Conservation (phyloP, 352 stramenopile species). For the Pythium rhizo-oryzae region DNA sequence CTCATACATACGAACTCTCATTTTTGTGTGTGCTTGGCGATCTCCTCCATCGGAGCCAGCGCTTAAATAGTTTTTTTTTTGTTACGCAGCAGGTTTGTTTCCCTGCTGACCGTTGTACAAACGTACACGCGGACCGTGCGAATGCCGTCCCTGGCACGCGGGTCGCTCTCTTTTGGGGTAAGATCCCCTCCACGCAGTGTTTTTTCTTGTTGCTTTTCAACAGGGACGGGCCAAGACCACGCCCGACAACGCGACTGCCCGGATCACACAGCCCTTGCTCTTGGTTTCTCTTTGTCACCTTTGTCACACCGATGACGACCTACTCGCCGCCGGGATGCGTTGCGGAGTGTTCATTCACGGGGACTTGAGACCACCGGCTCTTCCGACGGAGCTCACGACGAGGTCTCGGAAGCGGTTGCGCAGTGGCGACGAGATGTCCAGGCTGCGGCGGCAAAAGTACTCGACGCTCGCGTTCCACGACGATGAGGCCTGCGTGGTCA, state of each 20-base stretch:
- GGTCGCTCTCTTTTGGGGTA: no score
- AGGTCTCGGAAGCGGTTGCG: conserved; percentile 62
- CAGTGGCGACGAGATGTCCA: conserved; percentile 70
- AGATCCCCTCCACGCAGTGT: neutral
- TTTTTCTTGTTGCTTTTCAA: neutral
- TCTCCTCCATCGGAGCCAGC: neutral
- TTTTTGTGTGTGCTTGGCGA: conserved; percentile 16
- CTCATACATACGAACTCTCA: conserved; percentile 24
- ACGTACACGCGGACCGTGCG: conserved; percentile 8
- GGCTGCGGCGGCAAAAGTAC: conserved; percentile 66
- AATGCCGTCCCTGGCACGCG: no score
- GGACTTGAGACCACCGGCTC: conserved; percentile 56
- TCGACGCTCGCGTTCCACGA: conserved; percentile 38
- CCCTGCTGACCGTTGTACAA: conserved; percentile 14
- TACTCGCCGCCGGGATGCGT: no score
- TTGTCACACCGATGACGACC: no score
- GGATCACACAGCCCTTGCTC: neutral
- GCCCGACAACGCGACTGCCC: no score
- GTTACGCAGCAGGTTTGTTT: conserved; percentile 4
- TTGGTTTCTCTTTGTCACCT: conserved; percentile 7
- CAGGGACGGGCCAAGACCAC: neutral
- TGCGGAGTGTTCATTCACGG: conserved; percentile 17
- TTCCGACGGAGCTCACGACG: conserved; percentile 54
- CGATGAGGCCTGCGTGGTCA: conserved; percentile 39
- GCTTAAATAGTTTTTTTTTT: conserved; percentile 27